Evolutionary conservation across 805 yeast genomes (phyloP), one percentile per base, ranked within the genome.

Genomic region (Starmera dryadoides): DNA sequence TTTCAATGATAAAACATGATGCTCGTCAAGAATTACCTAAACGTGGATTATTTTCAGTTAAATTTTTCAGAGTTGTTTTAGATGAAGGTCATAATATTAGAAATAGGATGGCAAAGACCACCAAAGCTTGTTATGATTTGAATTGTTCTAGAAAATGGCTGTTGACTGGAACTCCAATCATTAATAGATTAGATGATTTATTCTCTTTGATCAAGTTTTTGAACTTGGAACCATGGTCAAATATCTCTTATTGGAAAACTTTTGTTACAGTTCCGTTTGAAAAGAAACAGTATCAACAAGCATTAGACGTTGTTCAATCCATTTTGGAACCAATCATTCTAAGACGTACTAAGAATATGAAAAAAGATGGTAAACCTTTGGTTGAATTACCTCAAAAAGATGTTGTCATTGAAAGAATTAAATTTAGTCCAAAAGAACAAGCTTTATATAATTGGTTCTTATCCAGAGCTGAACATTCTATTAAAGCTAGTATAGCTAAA

Each of bases 71-170:
- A 36, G 63, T 89, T 4, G 81, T 86, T 0, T 55, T 91, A 9
- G 97, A 89, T 60, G 98, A 89, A 59, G 97, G 93, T 9, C 98
- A 91, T 55, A 84, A 73, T 20, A 89, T 89, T 42, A 69, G 95
- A 52, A 89, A 88, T 56, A 68, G 89, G 50, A 64, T 73, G 34
- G 79, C 95, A 2, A 81, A 81, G 42, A 81, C 95, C 0, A 79
- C 96, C 0, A 81, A 79, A 46, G 83, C 97, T 0, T 71, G 88
- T 7, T 77, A 75, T 58, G 82, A 75, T 18, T 53, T 89, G n/a
- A 52, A 62, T 9, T 77, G 86, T 49, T 64, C 69, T 16, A 67
- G 93, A 36, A 77, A 77, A 43, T 89, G 98, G 98, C 68, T 83
- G 3, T 64, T 91, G 35, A 87, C 97, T 0, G 98, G 98, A 7